A percentile compares a stretch with the other conserved stretches of the same genome.
These are phyloP conservation scores for Chaetomium strumarium DNA, from an alignment of 2,329 filamentous ascomycete genomes.

Conservation along the genomic window DNA sequence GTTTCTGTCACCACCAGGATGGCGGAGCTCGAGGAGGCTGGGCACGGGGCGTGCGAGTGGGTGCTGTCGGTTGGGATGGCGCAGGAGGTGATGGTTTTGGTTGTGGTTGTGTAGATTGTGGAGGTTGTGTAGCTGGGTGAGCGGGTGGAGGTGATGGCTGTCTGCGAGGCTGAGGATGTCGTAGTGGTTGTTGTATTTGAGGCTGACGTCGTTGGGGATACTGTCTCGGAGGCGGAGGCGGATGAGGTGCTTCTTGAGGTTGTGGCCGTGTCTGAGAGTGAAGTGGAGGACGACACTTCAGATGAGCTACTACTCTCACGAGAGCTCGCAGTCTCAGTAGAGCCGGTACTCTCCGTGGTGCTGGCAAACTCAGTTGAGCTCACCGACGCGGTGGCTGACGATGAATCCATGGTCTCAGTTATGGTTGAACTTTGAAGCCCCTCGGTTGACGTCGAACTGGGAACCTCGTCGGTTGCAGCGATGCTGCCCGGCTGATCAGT, in stretches of 20 bases:
- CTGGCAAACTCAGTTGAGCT: background rate
- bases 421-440: background rate
- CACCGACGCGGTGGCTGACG: background rate
- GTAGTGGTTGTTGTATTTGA: too few species aligned
- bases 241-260: background rate
- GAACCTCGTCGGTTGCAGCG: background rate
- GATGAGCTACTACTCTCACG: background rate
- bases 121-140: constrained; percentile 9
- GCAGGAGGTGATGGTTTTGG: constrained; percentile 21
- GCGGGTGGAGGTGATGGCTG: background rate
- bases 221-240: background rate
- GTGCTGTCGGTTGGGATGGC: constrained; percentile 7
- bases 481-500: too few species aligned
- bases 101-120: constrained; percentile 20
- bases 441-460: background rate
- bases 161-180: too few species aligned
- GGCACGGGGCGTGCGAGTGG: background rate
- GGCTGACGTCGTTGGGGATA: too few species aligned
- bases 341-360: background rate
- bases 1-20: constrained; percentile 1
- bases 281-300: background rate
- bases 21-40: too few species aligned
- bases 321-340: background rate
- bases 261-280: background rate
- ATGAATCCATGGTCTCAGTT: background rate